Evolutionary conservation across 169 alveolate species (phyloP).

Genomic region (Ichthyophthirius multifiliis): DNA sequence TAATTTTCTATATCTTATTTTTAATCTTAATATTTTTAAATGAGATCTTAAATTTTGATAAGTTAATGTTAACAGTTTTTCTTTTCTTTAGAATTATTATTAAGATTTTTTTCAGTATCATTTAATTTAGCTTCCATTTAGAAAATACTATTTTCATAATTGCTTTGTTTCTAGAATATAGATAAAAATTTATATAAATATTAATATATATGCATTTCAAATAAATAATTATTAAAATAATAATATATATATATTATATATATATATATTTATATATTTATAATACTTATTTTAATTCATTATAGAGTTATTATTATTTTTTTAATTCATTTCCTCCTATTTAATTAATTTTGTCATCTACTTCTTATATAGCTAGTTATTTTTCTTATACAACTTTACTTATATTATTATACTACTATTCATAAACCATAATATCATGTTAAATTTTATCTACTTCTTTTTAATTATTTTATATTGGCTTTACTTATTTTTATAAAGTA

Average conservation of each 20-base stretch:
- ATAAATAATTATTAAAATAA: too few relatives aligned
- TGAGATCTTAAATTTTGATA: background rate
- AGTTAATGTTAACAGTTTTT: conserved; percentile 15
- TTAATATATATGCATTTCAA: background rate
- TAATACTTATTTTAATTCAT: background rate
- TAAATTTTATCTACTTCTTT: conserved; percentile 7
- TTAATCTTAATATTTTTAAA: background rate
- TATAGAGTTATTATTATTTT: conserved; percentile 14
- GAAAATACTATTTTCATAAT: background rate
- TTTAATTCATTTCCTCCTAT: conserved; percentile 41
- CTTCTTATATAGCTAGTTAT: too few relatives aligned
- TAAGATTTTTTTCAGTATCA: background rate
- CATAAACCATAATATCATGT: background rate
- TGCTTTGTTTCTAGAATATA: background rate
- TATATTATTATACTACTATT: background rate
- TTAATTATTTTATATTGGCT: background rate
- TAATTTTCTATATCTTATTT: conserved; percentile 27
- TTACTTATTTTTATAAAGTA: background rate
- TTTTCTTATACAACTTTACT: background rate
- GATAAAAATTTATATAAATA: background rate
- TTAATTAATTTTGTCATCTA: conserved; percentile 29
- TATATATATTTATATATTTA: too few relatives aligned
- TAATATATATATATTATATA: too few relatives aligned
- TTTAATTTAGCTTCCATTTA: background rate
- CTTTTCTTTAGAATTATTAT: conserved; percentile 10